These are phyloP conservation scores for Trifolium subterraneum DNA, from an alignment of 306 rosid species.

Conservation along the genomic window DNA sequence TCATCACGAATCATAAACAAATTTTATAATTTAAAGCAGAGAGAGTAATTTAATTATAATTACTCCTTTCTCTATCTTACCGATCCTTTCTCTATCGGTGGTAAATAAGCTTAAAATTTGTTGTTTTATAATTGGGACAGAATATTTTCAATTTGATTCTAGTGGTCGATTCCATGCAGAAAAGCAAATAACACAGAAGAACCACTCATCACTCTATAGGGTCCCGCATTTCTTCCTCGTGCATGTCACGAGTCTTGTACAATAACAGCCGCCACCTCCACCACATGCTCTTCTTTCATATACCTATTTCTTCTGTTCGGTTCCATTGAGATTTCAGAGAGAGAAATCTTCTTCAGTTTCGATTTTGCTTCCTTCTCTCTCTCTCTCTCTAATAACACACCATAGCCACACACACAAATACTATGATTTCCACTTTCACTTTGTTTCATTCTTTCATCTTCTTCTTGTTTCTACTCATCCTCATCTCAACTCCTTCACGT, in stretches of 20 bases:
- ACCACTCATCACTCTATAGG: conserved; percentile 2
- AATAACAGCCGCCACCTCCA: not conserved
- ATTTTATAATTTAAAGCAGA: too few species aligned
- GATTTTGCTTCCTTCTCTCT: not conserved
- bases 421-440: conserved; percentile 17
- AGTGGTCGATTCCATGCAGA: conserved; percentile 4
- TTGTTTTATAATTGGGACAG: too few species aligned
- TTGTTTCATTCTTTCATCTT: conserved; percentile 31
- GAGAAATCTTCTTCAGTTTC: not conserved
- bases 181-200: not conserved
- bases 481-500: conserved; percentile 42
- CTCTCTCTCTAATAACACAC: not conserved
- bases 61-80: too few species aligned
- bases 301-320: not conserved
- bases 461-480: conserved; percentile 39
- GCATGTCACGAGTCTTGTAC: conserved; percentile 1
- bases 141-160: too few species aligned
- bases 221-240: not conserved
- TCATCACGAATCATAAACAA: too few species aligned
- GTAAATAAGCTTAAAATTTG: too few species aligned
- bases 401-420: not conserved
- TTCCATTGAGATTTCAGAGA: not conserved
- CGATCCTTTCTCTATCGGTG: too few species aligned
- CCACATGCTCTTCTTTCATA: not conserved
- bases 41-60: too few species aligned